Conservation (phyloP, 164 flowering plant genomes). For the Houttuynia cordata region DNA sequence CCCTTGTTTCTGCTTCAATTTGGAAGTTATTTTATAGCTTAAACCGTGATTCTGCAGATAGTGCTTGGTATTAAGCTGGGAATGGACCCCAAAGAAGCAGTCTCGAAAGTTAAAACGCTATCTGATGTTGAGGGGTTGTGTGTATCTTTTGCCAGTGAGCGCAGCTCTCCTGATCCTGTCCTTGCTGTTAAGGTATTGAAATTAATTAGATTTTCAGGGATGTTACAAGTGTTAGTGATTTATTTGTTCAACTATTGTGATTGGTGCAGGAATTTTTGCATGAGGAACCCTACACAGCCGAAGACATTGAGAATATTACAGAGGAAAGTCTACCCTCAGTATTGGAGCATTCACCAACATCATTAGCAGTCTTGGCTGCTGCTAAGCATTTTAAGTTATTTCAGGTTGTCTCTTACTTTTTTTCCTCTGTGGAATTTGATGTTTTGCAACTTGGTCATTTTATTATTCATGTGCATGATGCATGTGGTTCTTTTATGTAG, state of each 20-base stretch:
- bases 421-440: background rate
- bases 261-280: constrained; percentile 53
- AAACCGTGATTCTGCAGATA: constrained; percentile 37
- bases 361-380: constrained; percentile 70
- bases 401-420: constrained; percentile 40
- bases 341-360: constrained; percentile 50
- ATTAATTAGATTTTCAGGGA: background rate
- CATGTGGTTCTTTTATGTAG: background rate
- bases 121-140: constrained; percentile 92
- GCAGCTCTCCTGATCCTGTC: constrained; percentile 69
- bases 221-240: background rate
- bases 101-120: constrained; percentile 70
- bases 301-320: constrained; percentile 64
- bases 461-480: background rate
- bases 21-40: background rate
- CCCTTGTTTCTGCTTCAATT: background rate
- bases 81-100: constrained; percentile 70
- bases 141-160: constrained; percentile 53
- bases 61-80: constrained; percentile 85
- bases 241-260: background rate
- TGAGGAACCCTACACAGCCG: constrained; percentile 69
- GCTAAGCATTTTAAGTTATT: constrained; percentile 73
- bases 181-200: constrained; percentile 72
- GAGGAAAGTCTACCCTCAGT: constrained; percentile 47
- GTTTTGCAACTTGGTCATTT: background rate